Evolutionary conservation across 768 basidiomycete species (phyloP).

Genomic region (Tulasnella sp.): DNA sequence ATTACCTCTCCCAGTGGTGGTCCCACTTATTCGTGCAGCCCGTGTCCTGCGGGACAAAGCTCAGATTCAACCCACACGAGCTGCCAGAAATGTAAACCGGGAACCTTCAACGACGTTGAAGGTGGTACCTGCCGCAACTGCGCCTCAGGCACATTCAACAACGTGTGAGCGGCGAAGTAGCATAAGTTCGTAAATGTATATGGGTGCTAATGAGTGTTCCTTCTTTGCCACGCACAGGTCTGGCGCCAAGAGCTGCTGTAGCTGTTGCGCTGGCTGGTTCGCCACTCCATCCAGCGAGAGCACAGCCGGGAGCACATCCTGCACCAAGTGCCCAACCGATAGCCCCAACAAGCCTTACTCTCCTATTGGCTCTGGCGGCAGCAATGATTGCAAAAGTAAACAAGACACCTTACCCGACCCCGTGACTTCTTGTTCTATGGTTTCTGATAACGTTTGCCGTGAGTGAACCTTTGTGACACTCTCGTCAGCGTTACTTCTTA

Average conservation of each 20-base stretch:
- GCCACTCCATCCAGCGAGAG: not conserved
- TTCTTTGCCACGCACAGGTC: not conserved
- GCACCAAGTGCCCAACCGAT: not conserved
- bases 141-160: not conserved
- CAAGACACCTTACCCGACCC: not conserved
- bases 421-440: not conserved
- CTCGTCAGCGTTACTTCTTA: not conserved
- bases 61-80: not conserved
- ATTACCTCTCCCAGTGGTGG: not conserved
- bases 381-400: not conserved
- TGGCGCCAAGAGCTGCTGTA: not conserved
- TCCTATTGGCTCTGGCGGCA: not conserved
- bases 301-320: not conserved
- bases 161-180: not conserved
- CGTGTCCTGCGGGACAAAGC: not conserved
- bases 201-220: too few species aligned
- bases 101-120: not conserved
- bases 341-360: not conserved
- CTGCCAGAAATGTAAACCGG: not conserved
- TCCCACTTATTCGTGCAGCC: not conserved
- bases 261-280: not conserved
- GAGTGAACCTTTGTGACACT: not conserved
- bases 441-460: not conserved
- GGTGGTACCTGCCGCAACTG: not conserved
- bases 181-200: too few species aligned